These are phyloP conservation scores for Mortierella sp. DNA, from an alignment of 371 early-diverging fungal species.

Conservation along the genomic window DNA sequence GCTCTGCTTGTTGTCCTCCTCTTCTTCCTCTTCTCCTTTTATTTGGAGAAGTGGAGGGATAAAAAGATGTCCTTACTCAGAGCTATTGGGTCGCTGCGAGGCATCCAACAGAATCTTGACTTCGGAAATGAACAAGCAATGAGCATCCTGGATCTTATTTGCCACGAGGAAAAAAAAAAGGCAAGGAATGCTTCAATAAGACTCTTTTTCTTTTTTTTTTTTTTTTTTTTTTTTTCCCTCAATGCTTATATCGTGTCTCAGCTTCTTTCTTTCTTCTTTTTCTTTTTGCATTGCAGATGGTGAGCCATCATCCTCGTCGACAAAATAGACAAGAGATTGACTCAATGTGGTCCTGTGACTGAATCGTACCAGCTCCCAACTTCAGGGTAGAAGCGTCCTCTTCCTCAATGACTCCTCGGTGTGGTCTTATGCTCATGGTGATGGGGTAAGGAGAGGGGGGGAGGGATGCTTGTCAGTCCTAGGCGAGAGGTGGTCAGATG, in stretches of 20 bases:
- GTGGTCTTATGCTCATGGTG: constrained; percentile 54
- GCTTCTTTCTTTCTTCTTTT: too few relatives aligned
- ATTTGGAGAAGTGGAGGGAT: neutral
- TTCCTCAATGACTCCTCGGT: constrained; percentile 71
- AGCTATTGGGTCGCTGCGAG: constrained; percentile 60
- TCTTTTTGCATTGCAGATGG: too few relatives aligned
- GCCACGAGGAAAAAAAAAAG: too few relatives aligned
- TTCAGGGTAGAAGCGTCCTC: constrained; percentile 80
- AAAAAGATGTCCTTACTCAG: constrained; percentile 40
- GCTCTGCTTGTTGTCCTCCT: too few relatives aligned
- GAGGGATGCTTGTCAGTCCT: constrained; percentile 8
- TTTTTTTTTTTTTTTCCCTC: too few relatives aligned
- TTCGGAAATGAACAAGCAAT: constrained; percentile 89
- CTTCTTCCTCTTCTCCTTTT: too few relatives aligned
- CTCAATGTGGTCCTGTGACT: neutral
- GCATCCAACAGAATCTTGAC: constrained; percentile 84
- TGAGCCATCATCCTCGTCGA: too few relatives aligned
- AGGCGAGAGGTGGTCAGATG: constrained; percentile 10
- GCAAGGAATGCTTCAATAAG: too few relatives aligned
- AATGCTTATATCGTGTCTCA: too few relatives aligned
- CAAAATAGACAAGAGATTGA: too few relatives aligned
- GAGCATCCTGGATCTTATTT: constrained; percentile 80
- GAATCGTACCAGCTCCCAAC: constrained; percentile 76
- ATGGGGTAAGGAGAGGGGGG: neutral
- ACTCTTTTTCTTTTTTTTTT: too few relatives aligned